These are phyloP conservation scores for Fusarium sp. DNA, from an alignment of 2,329 filamentous ascomycete genomes.

Conservation along the genomic window DNA sequence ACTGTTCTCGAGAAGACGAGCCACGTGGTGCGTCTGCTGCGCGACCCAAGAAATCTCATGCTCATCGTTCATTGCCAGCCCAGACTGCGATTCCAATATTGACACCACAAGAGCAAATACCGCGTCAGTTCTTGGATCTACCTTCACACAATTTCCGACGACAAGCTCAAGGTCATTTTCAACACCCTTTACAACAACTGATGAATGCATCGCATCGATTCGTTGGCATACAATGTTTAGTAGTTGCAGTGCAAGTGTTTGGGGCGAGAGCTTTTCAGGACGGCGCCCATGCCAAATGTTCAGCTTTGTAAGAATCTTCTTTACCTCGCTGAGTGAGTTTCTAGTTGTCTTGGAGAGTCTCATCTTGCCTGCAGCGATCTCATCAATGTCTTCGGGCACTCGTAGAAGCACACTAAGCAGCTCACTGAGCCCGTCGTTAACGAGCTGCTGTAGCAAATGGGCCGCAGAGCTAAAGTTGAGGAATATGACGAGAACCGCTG, in stretches of 20 bases:
- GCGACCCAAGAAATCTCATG: conserved; percentile 40
- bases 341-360: conserved; percentile 76
- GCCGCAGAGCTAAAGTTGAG: conserved; percentile 69
- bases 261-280: conserved; percentile 68
- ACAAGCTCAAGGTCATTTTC: conserved; percentile 45
- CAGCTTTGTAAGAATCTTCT: conserved; percentile 63
- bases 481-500: conserved; percentile 72
- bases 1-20: conserved; percentile 47
- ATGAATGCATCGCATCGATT: conserved; percentile 46
- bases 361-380: conserved; percentile 71
- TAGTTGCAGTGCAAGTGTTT: conserved; percentile 71
- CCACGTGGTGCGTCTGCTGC: conserved; percentile 47
- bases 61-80: conserved; percentile 40
- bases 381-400: conserved; percentile 65
- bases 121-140: conserved; percentile 43
- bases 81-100: conserved; percentile 53
- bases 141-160: conserved; percentile 37
- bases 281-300: conserved; percentile 69
- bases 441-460: conserved; percentile 68
- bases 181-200: conserved; percentile 48
- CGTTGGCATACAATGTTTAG: conserved; percentile 60
- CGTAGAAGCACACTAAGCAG: conserved; percentile 68
- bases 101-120: conserved; percentile 60
- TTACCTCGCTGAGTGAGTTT: conserved; percentile 65
- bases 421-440: conserved; percentile 63